Evolutionary conservation across 352 stramenopile species (phyloP), one percentile per base, ranked within the genome.

Genomic region (Plasmopara viticola): DNA sequence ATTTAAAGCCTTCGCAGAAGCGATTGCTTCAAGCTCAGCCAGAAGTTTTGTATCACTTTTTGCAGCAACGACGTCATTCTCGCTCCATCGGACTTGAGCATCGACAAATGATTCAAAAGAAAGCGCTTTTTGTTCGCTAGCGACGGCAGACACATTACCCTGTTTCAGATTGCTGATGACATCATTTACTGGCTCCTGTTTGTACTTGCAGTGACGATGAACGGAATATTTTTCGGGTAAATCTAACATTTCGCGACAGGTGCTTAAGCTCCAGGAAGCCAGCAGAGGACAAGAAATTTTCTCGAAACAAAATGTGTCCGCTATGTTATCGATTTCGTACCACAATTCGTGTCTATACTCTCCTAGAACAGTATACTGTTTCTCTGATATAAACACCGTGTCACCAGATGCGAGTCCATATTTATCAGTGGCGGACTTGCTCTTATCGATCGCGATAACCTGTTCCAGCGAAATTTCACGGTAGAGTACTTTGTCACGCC

Each of bases 331-430:
- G 18, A 66, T 40, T 60, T 89, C 78, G 37, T 84, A 89, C 76
- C 76, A 91, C 31, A 91, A 60, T 29, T 82, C 68, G 53, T 91
- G 72, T 6, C 83, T 67, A 44, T 66, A 68, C 9, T 75, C 70
- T 0, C 81, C 81, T 9, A 91, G 48, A 3, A 87, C 66, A n/a
- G 67, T 61, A 13, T 68, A 86, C 44, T 82, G 69, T 9, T 79
- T 78, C 39, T 74, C 78, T 7, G 64, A 58, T 2, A 68, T 88
- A 49, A 88, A 87, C 6, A 90, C 62, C 0, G 63, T 60, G 40
- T 93, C 82, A 1, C 78, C 72, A 14, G 28, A 44, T 1, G 56
- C 50, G 5, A 90, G 34, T 0, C 78, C 72, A 35, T 84, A 89
- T 4, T 58, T 56, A 12, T 62, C 44, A 0, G 57, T 66, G 1